Conservation (phyloP, 805 yeast species). For the Saturnispora dispora region DNA sequence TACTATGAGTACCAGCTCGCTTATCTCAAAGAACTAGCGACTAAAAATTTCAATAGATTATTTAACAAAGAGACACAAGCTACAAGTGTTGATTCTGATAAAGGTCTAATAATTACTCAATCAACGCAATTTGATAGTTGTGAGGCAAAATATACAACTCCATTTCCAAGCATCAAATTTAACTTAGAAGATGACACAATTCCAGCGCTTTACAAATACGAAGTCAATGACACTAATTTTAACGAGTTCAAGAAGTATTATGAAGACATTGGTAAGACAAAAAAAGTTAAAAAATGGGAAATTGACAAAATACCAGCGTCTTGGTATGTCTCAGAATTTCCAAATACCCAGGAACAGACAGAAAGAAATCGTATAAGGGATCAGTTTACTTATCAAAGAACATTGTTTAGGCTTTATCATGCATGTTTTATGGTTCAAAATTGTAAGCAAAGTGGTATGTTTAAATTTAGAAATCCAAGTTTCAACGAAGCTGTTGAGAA, state of each 20-base stretch:
- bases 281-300: slow-evolving; percentile 23
- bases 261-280: slow-evolving; percentile 15
- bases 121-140: background rate
- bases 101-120: background rate
- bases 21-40: slow-evolving; percentile 16
- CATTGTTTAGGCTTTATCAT: slow-evolving; percentile 36
- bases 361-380: slow-evolving; percentile 27
- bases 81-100: background rate
- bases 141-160: slow-evolving; percentile 13
- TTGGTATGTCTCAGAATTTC: slow-evolving; percentile 50
- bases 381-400: slow-evolving; percentile 28
- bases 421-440: slow-evolving; percentile 29
- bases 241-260: slow-evolving; percentile 5
- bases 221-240: slow-evolving; percentile 18
- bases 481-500: slow-evolving; percentile 30
- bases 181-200: slow-evolving; percentile 19
- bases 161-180: slow-evolving; percentile 18
- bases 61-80: slow-evolving; percentile 11
- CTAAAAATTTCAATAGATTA: slow-evolving; percentile 19
- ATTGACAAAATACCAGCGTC: slow-evolving; percentile 43
- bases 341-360: slow-evolving; percentile 42
- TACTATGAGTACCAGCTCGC: slow-evolving; percentile 19
- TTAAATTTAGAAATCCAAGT: slow-evolving; percentile 35
- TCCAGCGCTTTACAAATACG: slow-evolving; percentile 23
- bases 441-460: slow-evolving; percentile 30